Percentiles rank a stretch among this genome's conserved stretches.
Evolutionary conservation across 2,329 filamentous ascomycete genomes (phyloP).

Genomic region (Xylariaceae sp.): DNA sequence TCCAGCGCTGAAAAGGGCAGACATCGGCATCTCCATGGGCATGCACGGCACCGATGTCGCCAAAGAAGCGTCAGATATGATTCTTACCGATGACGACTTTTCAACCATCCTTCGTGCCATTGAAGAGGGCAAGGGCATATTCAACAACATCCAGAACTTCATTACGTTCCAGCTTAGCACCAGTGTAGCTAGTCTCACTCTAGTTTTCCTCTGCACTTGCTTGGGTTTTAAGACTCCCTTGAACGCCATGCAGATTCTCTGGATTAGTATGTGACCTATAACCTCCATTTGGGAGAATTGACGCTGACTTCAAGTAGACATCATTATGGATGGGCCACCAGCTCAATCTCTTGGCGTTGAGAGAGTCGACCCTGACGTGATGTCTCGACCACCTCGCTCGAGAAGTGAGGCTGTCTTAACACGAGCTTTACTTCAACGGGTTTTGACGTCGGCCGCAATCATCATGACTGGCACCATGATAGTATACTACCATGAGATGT

Average conservation of each 20-base stretch:
- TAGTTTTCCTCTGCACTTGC: conserved; percentile 89
- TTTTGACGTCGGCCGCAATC: conserved; percentile 79
- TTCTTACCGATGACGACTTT: conserved; percentile 84
- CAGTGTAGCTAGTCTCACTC: conserved; percentile 83
- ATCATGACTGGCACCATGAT: conserved; percentile 91
- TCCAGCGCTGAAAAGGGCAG: conserved; percentile 91
- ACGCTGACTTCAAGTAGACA: conserved; percentile 56
- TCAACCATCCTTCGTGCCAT: conserved; percentile 91
- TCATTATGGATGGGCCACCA: conserved; percentile 98
- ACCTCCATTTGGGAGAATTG: conserved; percentile 3
- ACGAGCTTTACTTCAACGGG: conserved; percentile 71
- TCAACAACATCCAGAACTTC: conserved; percentile 99
- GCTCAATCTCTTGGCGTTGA: conserved; percentile 97
- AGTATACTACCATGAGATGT: conserved; percentile 90
- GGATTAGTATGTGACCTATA: conserved; percentile 75
- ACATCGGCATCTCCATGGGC: conserved; percentile 98
- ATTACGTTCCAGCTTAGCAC: conserved; percentile 97
- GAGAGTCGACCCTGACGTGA: conserved; percentile 88
- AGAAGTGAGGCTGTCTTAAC: conserved; percentile 92
- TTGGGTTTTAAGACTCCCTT: conserved; percentile 92
- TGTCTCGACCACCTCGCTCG: conserved; percentile 80
- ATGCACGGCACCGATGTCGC: conserved; percentile 92
- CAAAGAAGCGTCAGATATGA: conserved; percentile 94
- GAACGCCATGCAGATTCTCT: conserved; percentile 99
- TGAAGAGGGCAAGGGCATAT: conserved; percentile 98